Base-by-base conservation (phyloP, 2,329 filamentous ascomycete genomes). In the Fusarium concolor region DNA sequence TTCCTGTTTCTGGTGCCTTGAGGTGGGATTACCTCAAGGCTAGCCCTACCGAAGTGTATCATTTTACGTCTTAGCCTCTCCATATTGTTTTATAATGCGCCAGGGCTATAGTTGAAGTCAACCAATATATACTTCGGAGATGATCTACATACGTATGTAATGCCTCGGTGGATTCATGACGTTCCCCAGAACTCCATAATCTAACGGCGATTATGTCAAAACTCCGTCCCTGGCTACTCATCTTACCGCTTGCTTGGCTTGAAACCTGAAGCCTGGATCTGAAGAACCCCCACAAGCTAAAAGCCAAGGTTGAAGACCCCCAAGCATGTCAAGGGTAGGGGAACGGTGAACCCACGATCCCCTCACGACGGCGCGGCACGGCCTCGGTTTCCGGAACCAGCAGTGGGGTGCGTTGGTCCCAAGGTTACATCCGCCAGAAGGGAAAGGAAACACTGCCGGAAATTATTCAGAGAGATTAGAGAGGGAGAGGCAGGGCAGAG, bases 351-450 rank as follows among this genome's bases (percentile, higher is more conserved):
- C 24, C 51, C 38, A 22, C 39, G 50, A 62, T 62, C 50, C 54
- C 53, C 59, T 54, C 55, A 63, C 55, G 42, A 33, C 41, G 59
- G 56, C 33, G 44, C 49, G 43, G 53, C 50, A 45, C 65, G 65
- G 65, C 43, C 39, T 68, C 60, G 41, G 44, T 71, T 71, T 61
- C 71, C 71, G 38, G 62, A 73, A 73, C 58, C 22, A 70, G 71
- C 20, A 70, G 66, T 73, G 71, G 71, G 68, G 71, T 73, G 71
- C 71, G 70, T 50, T 39, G 43, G 31, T 28, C 33, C 29, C 20
- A 65, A 35, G 33, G 67, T 67, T 67, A 63, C 67, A 71, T 53
- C 33, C 26, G 42, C 44, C 10, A n/a, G 42, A 42, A 14, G 33
- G 26, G 29, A 18, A 47, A 33, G 35, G 59, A 71, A 58, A 56